Evolutionary conservation across 2,329 filamentous ascomycete species (phyloP).

Genomic region (Didymella exigua): DNA sequence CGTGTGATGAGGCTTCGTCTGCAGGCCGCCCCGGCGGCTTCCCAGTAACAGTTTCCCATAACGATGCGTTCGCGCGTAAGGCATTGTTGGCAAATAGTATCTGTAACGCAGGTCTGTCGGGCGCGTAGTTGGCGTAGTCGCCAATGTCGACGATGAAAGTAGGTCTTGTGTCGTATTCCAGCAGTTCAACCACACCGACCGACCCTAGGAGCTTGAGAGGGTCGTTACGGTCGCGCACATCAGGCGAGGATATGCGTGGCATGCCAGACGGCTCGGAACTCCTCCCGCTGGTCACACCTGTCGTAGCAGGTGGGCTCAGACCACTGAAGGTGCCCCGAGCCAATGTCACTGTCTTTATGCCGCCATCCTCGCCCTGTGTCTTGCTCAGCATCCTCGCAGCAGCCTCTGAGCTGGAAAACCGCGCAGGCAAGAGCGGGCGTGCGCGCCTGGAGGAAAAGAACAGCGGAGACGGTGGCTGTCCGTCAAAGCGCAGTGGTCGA

Average conservation of each 20-base stretch:
- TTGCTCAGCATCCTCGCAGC: slow-evolving; percentile 64
- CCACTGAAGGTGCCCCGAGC: slow-evolving; percentile 54
- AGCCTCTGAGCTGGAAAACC: slow-evolving; percentile 63
- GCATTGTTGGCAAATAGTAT: slow-evolving; percentile 73
- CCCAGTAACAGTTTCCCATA: slow-evolving; percentile 63
- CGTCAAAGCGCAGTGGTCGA: slow-evolving; percentile 25
- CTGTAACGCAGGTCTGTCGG: slow-evolving; percentile 57
- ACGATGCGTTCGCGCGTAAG: slow-evolving; percentile 61
- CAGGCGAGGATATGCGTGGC: slow-evolving; percentile 58
- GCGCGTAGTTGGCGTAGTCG: slow-evolving; percentile 61
- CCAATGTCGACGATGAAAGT: slow-evolving; percentile 75
- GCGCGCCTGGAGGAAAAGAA: slow-evolving; percentile 57
- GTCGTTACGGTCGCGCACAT: slow-evolving; percentile 55
- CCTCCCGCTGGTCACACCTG: slow-evolving; percentile 62
- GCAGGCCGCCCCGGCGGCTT: slow-evolving; percentile 38
- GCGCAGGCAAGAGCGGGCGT: slow-evolving; percentile 55
- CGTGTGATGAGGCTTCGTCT: slow-evolving; percentile 47
- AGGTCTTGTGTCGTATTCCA: slow-evolving; percentile 77
- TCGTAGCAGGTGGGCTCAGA: slow-evolving; percentile 42
- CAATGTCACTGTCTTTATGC: slow-evolving; percentile 59
- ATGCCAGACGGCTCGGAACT: slow-evolving; percentile 60
- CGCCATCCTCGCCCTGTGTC: slow-evolving; percentile 55
- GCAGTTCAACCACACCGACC: slow-evolving; percentile 71
- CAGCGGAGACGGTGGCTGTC: slow-evolving; percentile 55
- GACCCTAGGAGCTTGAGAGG: slow-evolving; percentile 64